phyloP scores from a whole-genome alignment of 2,329 filamentous ascomycete genomes.

The Delphinella strobiligena region DNA sequence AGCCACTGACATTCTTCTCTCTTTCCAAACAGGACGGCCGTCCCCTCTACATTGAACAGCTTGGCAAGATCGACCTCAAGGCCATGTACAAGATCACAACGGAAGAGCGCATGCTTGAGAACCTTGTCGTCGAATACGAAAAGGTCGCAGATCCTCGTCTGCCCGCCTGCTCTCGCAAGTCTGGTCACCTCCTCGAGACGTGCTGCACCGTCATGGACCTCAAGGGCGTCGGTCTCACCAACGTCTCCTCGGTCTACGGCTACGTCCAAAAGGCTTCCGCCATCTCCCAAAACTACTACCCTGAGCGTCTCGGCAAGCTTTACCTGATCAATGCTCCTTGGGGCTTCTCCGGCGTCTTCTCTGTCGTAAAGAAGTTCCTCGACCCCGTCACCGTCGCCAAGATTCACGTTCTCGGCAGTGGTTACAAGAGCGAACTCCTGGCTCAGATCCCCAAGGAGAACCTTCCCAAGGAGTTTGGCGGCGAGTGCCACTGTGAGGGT shows the following conservation, averaged over 20 bases:
- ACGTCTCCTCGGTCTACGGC: constrained; percentile 70
- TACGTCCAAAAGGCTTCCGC: constrained; percentile 76
- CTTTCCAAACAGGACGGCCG: constrained; percentile 62
- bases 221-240: constrained; percentile 80
- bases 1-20: background rate
- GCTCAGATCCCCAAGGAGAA: constrained; percentile 81
- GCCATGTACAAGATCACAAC: constrained; percentile 91
- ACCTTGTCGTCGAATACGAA: constrained; percentile 96
- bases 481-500: constrained; percentile 64
- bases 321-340: constrained; percentile 98
- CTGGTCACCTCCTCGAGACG: constrained; percentile 82
- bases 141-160: constrained; percentile 86
- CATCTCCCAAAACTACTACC: constrained; percentile 98
- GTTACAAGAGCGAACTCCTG: constrained; percentile 75
- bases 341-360: constrained; percentile 83
- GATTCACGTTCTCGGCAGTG: constrained; percentile 76
- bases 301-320: constrained; percentile 86
- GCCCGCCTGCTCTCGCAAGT: constrained; percentile 88
- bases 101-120: constrained; percentile 85
- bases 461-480: constrained; percentile 76
- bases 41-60: constrained; percentile 91
- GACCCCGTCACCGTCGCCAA: constrained; percentile 95
- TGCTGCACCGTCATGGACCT: constrained; percentile 98
- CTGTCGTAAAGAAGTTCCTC: constrained; percentile 80
- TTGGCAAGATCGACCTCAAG: constrained; percentile 82